These are phyloP conservation scores for Pugionium cornutum DNA, from an alignment of 345 rosid species.

Conservation along the genomic window DNA sequence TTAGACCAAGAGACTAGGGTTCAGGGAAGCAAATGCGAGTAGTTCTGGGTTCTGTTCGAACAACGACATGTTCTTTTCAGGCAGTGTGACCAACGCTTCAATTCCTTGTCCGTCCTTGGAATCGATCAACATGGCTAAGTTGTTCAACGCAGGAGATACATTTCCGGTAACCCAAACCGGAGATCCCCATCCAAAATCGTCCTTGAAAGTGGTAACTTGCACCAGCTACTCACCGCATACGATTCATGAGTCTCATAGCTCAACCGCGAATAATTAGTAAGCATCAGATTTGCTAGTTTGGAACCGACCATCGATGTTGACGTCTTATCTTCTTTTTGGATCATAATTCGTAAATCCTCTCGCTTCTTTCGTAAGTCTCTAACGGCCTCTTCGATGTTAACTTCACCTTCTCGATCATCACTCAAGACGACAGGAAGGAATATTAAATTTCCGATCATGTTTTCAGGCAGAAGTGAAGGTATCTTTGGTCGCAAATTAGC, in stretches of 20 bases:
- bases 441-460: conserved; percentile 38
- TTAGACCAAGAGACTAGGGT: conserved; percentile 34
- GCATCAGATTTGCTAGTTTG: conserved; percentile 21
- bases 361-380: not conserved
- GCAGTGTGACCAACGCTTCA: conserved; percentile 53
- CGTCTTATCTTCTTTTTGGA: not conserved
- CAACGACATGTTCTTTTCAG: conserved; percentile 44
- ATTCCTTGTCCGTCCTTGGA: conserved; percentile 43
- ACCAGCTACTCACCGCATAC: conserved; percentile 47
- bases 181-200: conserved; percentile 52
- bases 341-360: not conserved
- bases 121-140: conserved; percentile 39
- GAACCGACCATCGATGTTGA: conserved; percentile 9
- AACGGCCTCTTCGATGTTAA: not conserved
- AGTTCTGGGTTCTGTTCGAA: conserved; percentile 48
- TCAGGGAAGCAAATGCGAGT: conserved; percentile 40
- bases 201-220: conserved; percentile 47
- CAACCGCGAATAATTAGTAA: conserved; percentile 6
- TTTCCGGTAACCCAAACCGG: conserved; percentile 47
- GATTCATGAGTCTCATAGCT: conserved; percentile 26
- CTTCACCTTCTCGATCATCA: conserved; percentile 9
- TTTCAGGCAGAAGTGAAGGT: conserved; percentile 24
- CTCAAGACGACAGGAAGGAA: conserved; percentile 11
- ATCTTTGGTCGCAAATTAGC: conserved; percentile 42
- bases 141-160: conserved; percentile 9